Base-by-base conservation (phyloP, 495 filamentous ascomycete species). In the Neurospora discreta region DNA sequence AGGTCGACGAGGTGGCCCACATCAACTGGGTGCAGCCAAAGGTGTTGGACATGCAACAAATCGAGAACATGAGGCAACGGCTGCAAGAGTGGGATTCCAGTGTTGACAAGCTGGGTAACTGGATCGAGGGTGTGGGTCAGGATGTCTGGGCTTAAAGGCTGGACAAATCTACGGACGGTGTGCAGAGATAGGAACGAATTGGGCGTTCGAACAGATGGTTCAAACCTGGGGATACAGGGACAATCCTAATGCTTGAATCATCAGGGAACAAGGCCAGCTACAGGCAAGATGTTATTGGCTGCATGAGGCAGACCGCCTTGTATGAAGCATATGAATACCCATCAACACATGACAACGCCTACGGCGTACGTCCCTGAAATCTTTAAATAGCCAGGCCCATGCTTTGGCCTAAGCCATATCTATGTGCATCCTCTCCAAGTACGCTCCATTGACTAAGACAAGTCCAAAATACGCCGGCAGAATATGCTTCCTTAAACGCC, bases 21-120 rank as follows among this genome's bases (percentile, higher is more conserved):
- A 97, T 99, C 83, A 93, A 93, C 78, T 99, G 95, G 95, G 95
- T 99, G 46, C 95, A 99, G 86, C 96, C 95, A 15, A 98, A 98
- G 86, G 92, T 97, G 68, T 81, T 99, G 76, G 95, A 98, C 82
- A 92, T 94, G 88, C 89, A 88, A 79, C 96, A 98, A 86, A 96
- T 99, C 75, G 93, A 93, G 78, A 93, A 90, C 74, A 98, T 99
- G 95, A 89, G 92, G 75, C 85, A 87, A 77, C 83, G 94, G 70
- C 82, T 99, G 78, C 89, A 90, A 81, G 94, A 98, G 73, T 99
- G 95, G 95, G 94, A 97, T 83, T 89, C 88, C 26, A 97, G 93
- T 78, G 96, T 99, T 69, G 96, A 98, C 78, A 90, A 93, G 81
- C 84, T 98, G 69, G 94, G 94, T 44, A 93, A 94, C 81, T 98